phyloP scores from a whole-genome alignment of 176 grass and related monocot species.

The Bothriochloa decipiens region DNA sequence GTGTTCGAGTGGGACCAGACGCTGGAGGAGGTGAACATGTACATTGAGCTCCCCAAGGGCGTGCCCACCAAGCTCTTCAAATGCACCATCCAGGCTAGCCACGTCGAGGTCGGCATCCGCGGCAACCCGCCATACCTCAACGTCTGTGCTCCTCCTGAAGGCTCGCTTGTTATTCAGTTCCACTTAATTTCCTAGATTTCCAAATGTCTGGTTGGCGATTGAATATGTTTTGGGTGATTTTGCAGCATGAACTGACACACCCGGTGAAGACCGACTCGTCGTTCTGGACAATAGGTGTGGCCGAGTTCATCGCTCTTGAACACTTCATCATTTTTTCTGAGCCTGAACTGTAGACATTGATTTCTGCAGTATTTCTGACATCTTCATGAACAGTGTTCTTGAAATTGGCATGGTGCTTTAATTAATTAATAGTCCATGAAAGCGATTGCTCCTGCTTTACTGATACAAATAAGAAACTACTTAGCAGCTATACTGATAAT shows the following conservation, averaged over 20 bases:
- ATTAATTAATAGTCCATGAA: background rate
- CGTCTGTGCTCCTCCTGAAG: conserved; percentile 35
- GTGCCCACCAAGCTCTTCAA: conserved; percentile 80
- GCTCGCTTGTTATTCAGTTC: background rate
- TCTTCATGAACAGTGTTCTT: too few species aligned
- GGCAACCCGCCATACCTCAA: conserved; percentile 94
- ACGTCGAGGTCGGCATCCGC: conserved; percentile 83
- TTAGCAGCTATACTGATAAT: background rate
- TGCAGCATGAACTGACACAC: conserved; percentile 71
- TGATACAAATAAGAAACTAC: background rate
- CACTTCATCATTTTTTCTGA: background rate
- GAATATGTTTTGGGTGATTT: conserved; percentile 7
- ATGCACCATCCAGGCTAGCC: conserved; percentile 73
- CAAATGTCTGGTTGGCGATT: background rate
- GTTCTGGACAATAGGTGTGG: conserved; percentile 89
- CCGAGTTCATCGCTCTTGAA: background rate
- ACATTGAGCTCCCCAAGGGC: conserved; percentile 82
- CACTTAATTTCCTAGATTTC: background rate
- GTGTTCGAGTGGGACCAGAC: conserved; percentile 99
- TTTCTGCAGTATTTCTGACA: background rate
- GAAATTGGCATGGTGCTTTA: background rate
- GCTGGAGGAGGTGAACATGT: conserved; percentile 91
- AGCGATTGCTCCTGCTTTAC: background rate
- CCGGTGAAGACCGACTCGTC: conserved; percentile 93
- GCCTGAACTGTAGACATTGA: background rate